These are phyloP conservation scores for Nemania bipapillata DNA, from an alignment of 2,329 filamentous ascomycete genomes.

Conservation along the genomic window DNA sequence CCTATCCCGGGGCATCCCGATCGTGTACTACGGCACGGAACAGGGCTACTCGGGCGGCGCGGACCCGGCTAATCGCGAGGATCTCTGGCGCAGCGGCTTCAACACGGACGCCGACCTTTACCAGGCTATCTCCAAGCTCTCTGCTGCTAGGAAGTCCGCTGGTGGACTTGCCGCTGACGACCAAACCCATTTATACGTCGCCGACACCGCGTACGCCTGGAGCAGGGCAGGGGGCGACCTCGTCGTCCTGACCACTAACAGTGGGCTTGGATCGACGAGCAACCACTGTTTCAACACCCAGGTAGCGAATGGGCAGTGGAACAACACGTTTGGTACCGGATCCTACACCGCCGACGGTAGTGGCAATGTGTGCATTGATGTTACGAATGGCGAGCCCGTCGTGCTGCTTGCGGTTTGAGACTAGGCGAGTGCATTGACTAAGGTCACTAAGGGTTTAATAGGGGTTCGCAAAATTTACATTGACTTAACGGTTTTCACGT, in stretches of 20 bases:
- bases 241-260: constrained; percentile 27
- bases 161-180: constrained; percentile 29
- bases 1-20: constrained; percentile 26
- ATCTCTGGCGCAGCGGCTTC: constrained; percentile 30
- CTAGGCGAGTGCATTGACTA: not conserved
- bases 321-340: constrained; percentile 20
- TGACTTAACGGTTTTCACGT: too few relatives aligned
- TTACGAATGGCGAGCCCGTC: constrained; percentile 26
- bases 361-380: constrained; percentile 17
- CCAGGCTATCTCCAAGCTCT: constrained; percentile 20
- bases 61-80: constrained; percentile 32
- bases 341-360: constrained; percentile 16
- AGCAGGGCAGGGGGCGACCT: constrained; percentile 28
- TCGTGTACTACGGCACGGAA: constrained; percentile 33
- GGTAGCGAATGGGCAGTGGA: constrained; percentile 26
- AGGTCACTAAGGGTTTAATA: not conserved
- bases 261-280: constrained; percentile 4
- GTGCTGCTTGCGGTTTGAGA: constrained; percentile 25
- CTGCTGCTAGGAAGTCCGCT: constrained; percentile 25
- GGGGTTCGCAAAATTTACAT: too few relatives aligned
- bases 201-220: constrained; percentile 33
- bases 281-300: constrained; percentile 25
- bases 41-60: constrained; percentile 25
- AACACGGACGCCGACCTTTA: constrained; percentile 23
- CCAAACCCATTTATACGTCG: constrained; percentile 29